Evolutionary conservation across 2,329 filamentous ascomycete genomes (phyloP).

Genomic region (Biscogniauxia marginata): DNA sequence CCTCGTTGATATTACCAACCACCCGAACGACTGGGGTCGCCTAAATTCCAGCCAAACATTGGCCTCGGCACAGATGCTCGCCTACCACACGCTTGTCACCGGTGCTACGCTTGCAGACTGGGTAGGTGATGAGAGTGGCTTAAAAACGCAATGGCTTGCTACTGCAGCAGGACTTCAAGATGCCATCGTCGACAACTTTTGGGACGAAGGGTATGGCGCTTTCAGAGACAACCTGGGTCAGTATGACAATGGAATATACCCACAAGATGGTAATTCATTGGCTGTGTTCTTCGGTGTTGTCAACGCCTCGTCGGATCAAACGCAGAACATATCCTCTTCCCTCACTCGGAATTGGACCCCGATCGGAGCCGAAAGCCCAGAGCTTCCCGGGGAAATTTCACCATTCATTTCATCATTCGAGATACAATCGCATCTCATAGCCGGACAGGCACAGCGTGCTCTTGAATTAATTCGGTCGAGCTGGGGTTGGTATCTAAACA

Average conservation of each 20-base stretch:
- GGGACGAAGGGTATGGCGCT: slow-evolving; percentile 46
- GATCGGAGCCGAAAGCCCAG: slow-evolving; percentile 54
- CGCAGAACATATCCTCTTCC: slow-evolving; percentile 41
- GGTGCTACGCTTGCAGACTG: slow-evolving; percentile 50
- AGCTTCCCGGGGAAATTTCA: slow-evolving; percentile 56
- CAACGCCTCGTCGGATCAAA: slow-evolving; percentile 30
- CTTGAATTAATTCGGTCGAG: slow-evolving; percentile 53
- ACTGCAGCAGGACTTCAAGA: slow-evolving; percentile 41
- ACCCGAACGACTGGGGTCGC: slow-evolving; percentile 29
- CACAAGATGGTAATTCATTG: slow-evolving; percentile 61
- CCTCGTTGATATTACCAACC: slow-evolving; percentile 23
- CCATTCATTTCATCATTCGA: slow-evolving; percentile 60
- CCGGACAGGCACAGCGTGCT: slow-evolving; percentile 47
- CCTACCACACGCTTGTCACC: slow-evolving; percentile 54
- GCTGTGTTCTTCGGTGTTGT: slow-evolving; percentile 50
- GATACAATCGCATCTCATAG: slow-evolving; percentile 54
- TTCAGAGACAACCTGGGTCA: slow-evolving; percentile 51
- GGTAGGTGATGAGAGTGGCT: slow-evolving; percentile 39
- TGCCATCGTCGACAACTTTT: slow-evolving; percentile 48
- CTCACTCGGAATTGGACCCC: slow-evolving; percentile 53
- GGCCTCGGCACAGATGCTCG: slow-evolving; percentile 28
- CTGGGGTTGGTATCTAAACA: slow-evolving; percentile 61
- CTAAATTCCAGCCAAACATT: slow-evolving; percentile 22
- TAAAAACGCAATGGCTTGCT: slow-evolving; percentile 40
- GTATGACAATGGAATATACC: slow-evolving; percentile 45